Evolutionary conservation across 2,329 filamentous ascomycete species (phyloP).

Genomic region (Byssothecium circinans): DNA sequence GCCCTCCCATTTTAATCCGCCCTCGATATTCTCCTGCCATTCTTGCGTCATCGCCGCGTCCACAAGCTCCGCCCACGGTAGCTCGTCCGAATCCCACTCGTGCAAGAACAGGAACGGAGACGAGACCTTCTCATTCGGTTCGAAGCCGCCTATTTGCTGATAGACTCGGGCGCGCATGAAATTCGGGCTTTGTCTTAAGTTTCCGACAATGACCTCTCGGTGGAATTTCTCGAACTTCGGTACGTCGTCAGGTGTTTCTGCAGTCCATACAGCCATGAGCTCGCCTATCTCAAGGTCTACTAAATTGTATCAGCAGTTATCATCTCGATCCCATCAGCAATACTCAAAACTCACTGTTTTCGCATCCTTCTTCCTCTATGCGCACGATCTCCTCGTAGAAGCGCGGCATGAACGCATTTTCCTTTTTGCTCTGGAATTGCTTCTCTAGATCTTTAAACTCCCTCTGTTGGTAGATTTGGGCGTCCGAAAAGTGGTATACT

Average conservation of each 20-base stretch:
- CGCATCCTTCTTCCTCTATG: slow-evolving; percentile 4
- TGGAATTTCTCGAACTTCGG: slow-evolving; percentile 6
- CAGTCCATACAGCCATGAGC: slow-evolving; percentile 4
- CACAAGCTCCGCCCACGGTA: slow-evolving; percentile 8
- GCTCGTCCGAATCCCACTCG: slow-evolving; percentile 6
- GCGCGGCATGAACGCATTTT: slow-evolving; percentile 1
- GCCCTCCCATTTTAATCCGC: slow-evolving; percentile 4
- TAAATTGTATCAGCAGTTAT: background rate
- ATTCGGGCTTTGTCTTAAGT: background rate
- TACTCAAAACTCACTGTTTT: slow-evolving; percentile 1
- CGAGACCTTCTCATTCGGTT: background rate
- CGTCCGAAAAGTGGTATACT: slow-evolving; percentile 5
- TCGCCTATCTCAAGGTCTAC: slow-evolving; percentile 2
- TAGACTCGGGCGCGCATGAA: slow-evolving; percentile 4
- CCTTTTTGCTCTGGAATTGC: background rate
- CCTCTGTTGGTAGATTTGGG: slow-evolving; percentile 3
- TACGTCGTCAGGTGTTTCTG: background rate
- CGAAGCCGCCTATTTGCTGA: slow-evolving; percentile 1
- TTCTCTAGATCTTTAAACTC: slow-evolving; percentile 4
- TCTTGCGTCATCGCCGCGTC: slow-evolving; percentile 4
- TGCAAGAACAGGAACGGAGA: slow-evolving; percentile 6
- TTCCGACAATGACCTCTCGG: background rate
- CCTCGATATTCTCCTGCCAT: slow-evolving; percentile 2
- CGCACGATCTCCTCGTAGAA: slow-evolving; percentile 6
- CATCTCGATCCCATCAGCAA: background rate